Evolutionary conservation across 306 rosid species (phyloP), one percentile per base, ranked within the genome.

Genomic region (Casuarina equisetifolia): DNA sequence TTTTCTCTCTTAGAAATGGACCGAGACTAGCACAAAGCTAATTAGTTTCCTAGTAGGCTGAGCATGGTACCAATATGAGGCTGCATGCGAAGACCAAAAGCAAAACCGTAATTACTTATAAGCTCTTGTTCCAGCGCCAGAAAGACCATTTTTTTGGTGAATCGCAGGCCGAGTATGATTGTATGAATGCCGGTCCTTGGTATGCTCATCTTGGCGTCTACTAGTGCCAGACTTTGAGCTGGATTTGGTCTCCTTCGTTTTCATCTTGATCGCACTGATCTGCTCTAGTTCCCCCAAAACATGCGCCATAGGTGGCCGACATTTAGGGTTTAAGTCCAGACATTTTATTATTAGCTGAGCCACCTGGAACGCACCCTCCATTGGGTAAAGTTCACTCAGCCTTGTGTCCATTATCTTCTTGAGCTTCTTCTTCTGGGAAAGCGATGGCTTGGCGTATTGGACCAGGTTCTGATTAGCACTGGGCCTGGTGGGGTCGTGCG

Each of bases 231-330:
- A 50, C 50, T 67, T 66, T 1, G 71, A 12, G 0, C 4, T 20
- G 46, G 42, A 1, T 76, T 82, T 90, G 32, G 81, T 74, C 2
- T 44, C 73, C 42, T 79, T 89, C 38, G 90, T 83, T 7, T 73
- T 86, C 1, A 74, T 72, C 54, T 57, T 79, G 0, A 80, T 74
- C 67, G 15, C 50, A 61, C 82, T 73, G 5, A 86, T 61, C 39
- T 48, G 85, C 77, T 85, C 84, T 11, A 92, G 55, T 16, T 54
- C 44, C 2, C 3, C 73, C 84, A 91, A 19, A 39, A 96, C 87
- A 12, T 88, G 81, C 10, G 81, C 84, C 97, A 96, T 92, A 0
- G 91, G 84, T 0, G 99, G 99, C 9, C 98, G 84, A 0, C 69
- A 72, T 72, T 79, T 90, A 0, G 87, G 99, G 52, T 88, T 89